These are phyloP conservation scores for Dothidotthia symphoricarpi DNA, from an alignment of 2,329 filamentous ascomycete genomes.

Conservation along the genomic window DNA sequence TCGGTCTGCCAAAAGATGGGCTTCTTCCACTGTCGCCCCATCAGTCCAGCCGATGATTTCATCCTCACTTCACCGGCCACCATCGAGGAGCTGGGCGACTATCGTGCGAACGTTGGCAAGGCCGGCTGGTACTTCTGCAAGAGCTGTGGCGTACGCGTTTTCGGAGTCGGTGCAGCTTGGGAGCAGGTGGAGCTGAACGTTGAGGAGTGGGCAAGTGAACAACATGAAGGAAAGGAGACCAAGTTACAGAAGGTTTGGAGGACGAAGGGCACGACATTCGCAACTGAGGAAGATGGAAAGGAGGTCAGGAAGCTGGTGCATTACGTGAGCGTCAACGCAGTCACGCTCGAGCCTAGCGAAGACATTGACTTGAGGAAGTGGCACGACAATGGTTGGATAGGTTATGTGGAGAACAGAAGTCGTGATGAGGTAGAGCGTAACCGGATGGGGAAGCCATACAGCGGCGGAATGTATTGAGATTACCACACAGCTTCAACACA, in stretches of 20 bases:
- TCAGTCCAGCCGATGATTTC: slow-evolving; percentile 45
- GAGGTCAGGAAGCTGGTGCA: slow-evolving; percentile 12
- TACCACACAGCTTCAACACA: too few species aligned
- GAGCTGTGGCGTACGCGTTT: slow-evolving; percentile 48
- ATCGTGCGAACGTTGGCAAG: slow-evolving; percentile 34
- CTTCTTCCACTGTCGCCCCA: slow-evolving; percentile 48
- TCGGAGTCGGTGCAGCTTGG: slow-evolving; percentile 39
- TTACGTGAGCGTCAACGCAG: slow-evolving; percentile 38
- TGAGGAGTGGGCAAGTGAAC: slow-evolving; percentile 19
- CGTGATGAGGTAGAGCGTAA: neutral
- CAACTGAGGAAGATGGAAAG: slow-evolving; percentile 13
- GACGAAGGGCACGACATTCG: slow-evolving; percentile 12
- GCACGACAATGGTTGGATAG: slow-evolving; percentile 37
- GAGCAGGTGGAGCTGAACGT: slow-evolving; percentile 21
- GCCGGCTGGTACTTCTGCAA: slow-evolving; percentile 51
- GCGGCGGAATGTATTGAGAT: slow-evolving; percentile 11
- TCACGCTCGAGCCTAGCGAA: slow-evolving; percentile 29
- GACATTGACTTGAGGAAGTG: slow-evolving; percentile 33
- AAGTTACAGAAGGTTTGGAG: slow-evolving; percentile 26
- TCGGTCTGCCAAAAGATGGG: slow-evolving; percentile 51
- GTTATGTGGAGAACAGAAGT: slow-evolving; percentile 26
- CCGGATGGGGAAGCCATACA: slow-evolving; percentile 4
- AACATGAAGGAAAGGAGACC: slow-evolving; percentile 9
- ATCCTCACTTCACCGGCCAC: slow-evolving; percentile 45
- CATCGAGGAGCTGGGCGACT: slow-evolving; percentile 44